Conservation (phyloP, 192 early-diverging fungal genomes). For the Radiomyces spectabilis region DNA sequence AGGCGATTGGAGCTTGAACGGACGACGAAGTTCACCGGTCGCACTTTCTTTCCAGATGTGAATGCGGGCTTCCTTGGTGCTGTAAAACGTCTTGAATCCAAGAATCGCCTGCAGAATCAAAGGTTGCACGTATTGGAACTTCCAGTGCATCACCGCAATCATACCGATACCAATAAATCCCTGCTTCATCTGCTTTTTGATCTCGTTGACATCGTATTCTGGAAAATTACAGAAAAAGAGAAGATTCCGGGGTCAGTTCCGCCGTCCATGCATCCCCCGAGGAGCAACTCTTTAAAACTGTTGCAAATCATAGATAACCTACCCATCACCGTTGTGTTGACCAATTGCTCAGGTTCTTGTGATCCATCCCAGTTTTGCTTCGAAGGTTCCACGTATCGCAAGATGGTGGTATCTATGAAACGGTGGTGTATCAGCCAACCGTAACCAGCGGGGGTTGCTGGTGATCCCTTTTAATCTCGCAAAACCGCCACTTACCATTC, state of each 20-base stretch:
- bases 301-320: not conserved
- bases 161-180: constrained; percentile 61
- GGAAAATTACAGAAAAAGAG: constrained; percentile 13
- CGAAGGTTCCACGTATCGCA: constrained; percentile 75
- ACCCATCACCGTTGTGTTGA: constrained; percentile 20
- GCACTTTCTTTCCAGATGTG: constrained; percentile 69
- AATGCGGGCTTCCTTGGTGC: constrained; percentile 70
- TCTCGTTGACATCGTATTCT: constrained; percentile 73
- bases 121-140: constrained; percentile 84
- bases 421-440: too few relatives aligned
- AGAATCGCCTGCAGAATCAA: constrained; percentile 82
- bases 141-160: constrained; percentile 76
- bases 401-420: constrained; percentile 68
- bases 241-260: too few relatives aligned
- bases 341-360: constrained; percentile 26
- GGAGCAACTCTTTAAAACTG: too few relatives aligned
- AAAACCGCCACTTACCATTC: constrained; percentile 61
- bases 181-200: constrained; percentile 62
- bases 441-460: too few relatives aligned
- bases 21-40: constrained; percentile 71
- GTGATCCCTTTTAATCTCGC: too few relatives aligned
- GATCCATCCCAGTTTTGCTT: constrained; percentile 41
- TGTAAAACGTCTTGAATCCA: constrained; percentile 62
- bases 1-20: constrained; percentile 73
- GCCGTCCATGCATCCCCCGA: too few relatives aligned